Evolutionary conservation across 768 basidiomycete species (phyloP), one percentile per base, ranked within the genome.

Genomic region (Suillus discolor): DNA sequence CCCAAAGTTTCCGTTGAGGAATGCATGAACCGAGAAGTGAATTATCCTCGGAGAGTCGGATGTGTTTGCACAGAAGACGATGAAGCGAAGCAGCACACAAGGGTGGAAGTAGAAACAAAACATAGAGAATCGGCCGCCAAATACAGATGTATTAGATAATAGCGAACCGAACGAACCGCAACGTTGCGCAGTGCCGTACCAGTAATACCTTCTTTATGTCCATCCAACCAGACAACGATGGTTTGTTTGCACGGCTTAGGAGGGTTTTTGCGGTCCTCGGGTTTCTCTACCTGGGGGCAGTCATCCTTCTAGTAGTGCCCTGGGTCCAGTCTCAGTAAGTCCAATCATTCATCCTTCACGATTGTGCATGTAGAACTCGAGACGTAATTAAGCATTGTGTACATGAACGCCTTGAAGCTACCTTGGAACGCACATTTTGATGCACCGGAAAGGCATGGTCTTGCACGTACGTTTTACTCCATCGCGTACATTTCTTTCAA

Each of bases 371-470:
- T 44, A 45, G 20, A 57, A 31, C 61, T 66, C 60, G 41, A 62
- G 79, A 15, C 61, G 34, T 7, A 41, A 15, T 20, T 73, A 87
- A 76, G 88, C 53, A 65, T 81, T 12, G 61, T 89, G 49, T 97
- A 89, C 75, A 77, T 93, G 68, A 88, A 97, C 71, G 82, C 83
- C 16, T 57, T 94, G 55, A 85, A 78, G 65, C 68, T 89, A 28
- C 94, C 95, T 6, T 79, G 84, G 63, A 84, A 82, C 65, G 85
- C 89, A 0, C 80, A 88, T 38, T 94, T 85, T 69, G 81, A 87
- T 63, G 70, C 78, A 8, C 96, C 96, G 1, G 92, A 93, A 74
- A 83, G 77, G 68, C 93, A 93, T 73, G 92, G 93, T 1, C 80
- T 97, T 63, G 89, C 95, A 36, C 93, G 93, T 94, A 74, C 70